These are phyloP conservation scores for Kwoniella europaea DNA, from an alignment of 768 basidiomycete genomes.

Conservation along the genomic window DNA sequence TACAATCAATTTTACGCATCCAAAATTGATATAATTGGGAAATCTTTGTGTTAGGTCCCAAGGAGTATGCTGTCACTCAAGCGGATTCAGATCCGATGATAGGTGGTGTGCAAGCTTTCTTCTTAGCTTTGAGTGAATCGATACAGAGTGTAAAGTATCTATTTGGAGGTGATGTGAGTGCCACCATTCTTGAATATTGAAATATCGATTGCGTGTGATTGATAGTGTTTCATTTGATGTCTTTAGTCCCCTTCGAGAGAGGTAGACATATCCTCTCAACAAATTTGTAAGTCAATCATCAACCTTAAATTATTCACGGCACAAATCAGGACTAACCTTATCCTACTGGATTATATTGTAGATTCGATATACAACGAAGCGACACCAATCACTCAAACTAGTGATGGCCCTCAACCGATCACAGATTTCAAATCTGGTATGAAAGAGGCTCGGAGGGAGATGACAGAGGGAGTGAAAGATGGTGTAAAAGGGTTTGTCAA, in stretches of 20 bases:
- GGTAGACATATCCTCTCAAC: slow-evolving; percentile 1
- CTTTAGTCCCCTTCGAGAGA: no score
- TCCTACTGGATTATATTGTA: slow-evolving; percentile 8
- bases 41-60: slow-evolving; percentile 54
- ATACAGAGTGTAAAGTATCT: slow-evolving; percentile 46
- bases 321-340: no score
- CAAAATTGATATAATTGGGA: no score
- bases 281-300: slow-evolving; percentile 62
- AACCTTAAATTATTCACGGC: no score
- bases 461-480: slow-evolving; percentile 1
- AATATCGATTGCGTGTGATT: no score
- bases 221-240: no score
- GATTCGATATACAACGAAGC: slow-evolving; percentile 29
- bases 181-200: no score
- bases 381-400: slow-evolving; percentile 52
- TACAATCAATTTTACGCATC: no score
- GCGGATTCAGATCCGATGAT: slow-evolving; percentile 63
- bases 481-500: slow-evolving; percentile 60
- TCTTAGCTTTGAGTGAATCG: slow-evolving; percentile 63
- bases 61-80: slow-evolving; percentile 61
- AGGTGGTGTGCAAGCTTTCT: slow-evolving; percentile 62
- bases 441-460: slow-evolving; percentile 50
- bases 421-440: slow-evolving; percentile 59
- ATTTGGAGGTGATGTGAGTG: background rate
- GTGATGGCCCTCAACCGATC: background rate